Percentiles rank a stretch among this genome's conserved stretches.
phyloP scores from a whole-genome alignment of 1,284 basidiomycete species.

The Lignosus rhinocerotis region DNA sequence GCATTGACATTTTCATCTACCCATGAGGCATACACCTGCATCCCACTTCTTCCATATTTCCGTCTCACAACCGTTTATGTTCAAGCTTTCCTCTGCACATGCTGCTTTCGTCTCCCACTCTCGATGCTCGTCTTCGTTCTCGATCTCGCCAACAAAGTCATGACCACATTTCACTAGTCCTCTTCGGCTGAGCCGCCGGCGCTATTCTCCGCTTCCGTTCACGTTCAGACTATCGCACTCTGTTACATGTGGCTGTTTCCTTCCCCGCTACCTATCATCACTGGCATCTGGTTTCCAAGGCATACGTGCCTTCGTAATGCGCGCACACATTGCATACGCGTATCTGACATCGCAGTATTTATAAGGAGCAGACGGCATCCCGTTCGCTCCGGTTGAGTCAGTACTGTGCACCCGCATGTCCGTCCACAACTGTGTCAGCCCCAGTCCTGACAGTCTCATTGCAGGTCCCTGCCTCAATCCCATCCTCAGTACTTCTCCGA shows the following conservation, averaged over 20 bases:
- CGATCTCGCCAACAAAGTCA: neutral
- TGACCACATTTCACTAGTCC: too few species aligned
- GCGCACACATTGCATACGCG: too few species aligned
- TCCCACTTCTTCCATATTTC: neutral
- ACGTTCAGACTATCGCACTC: neutral
- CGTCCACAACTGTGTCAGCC: neutral
- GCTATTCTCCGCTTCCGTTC: too few species aligned
- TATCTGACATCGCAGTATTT: neutral
- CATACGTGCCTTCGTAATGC: too few species aligned
- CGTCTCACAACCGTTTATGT: constrained; percentile 16
- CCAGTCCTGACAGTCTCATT: neutral
- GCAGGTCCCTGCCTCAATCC: neutral
- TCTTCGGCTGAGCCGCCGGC: too few species aligned
- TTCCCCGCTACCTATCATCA: too few species aligned
- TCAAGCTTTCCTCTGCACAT: constrained; percentile 13
- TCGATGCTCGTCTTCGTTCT: neutral
- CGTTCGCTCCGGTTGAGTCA: neutral
- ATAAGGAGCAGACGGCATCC: neutral
- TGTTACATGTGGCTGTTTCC: neutral
- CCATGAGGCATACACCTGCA: neutral
- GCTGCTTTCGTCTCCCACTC: constrained; percentile 4
- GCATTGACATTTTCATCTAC: neutral
- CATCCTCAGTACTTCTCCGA: constrained; percentile 43
- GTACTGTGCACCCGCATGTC: neutral
- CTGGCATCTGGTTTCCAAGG: too few species aligned